Evolutionary conservation across 2,329 filamentous ascomycete species (phyloP), one percentile per base, ranked within the genome.

Genomic region (Zymoseptoria brevis): DNA sequence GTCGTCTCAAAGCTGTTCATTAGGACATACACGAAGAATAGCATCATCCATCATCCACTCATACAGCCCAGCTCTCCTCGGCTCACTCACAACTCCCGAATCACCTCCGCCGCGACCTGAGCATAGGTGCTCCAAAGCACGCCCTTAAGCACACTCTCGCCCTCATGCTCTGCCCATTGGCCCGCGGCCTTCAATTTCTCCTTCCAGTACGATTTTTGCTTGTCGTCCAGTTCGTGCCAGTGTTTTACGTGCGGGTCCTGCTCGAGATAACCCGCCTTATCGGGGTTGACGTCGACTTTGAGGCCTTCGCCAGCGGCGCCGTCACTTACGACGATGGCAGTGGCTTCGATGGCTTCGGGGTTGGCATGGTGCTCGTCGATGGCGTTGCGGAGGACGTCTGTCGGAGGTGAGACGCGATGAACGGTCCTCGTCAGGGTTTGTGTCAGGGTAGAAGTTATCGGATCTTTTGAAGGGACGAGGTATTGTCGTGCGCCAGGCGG

Each of bases 151-250:
- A 94, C 83, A 8, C 79, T 80, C 76, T 93, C 89, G 2, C 89
- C 88, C 79, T 93, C 88, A 45, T 83, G 80, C 70, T 87, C 85
- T n/a, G 83, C 83, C 90, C 89, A 95, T 64, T 90, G 83, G 0
- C 90, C 90, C 0, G 88, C 86, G 57, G 86, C 80, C 57, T 79
- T 78, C 41, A 95, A 79, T 69, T 81, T 83, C 65, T 81, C 74
- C 75, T 85, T 90, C 90, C 90, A 95, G 19, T 78, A 76, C 55
- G 78, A 75, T 71, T 83, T 83, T 72, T 92, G 83, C 57, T 82
- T 75, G 11, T 80, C 76, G 5, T 78, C 77, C 51, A 96, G 74
- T 60, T 91, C 83, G 59, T 90, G 85, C 89, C 89, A 95, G 57
- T 80, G 77, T 72, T 80, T 84, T 13, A 83, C 85, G 55, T 76